These are phyloP conservation scores for Cyberlindnera mycetangii DNA, from an alignment of 805 yeast genomes.

Conservation along the genomic window DNA sequence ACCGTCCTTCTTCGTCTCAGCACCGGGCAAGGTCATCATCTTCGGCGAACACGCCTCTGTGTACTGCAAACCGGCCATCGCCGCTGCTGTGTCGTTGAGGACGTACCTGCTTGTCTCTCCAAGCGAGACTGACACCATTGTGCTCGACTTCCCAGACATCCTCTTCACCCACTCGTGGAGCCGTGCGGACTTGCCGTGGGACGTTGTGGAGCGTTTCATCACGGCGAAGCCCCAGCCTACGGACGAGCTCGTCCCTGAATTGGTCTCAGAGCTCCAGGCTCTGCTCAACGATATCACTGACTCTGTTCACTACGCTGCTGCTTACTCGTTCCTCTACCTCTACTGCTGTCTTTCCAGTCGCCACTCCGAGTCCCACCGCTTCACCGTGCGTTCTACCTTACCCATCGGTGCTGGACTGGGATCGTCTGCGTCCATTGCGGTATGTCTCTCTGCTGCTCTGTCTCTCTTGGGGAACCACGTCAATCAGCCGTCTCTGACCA, in stretches of 20 bases:
- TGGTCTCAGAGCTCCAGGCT: conserved; percentile 47
- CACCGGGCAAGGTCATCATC: conserved; percentile 95
- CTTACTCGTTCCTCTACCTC: conserved; percentile 79
- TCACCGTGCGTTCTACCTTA: conserved; percentile 72
- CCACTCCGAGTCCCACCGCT: conserved; percentile 47
- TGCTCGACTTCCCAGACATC: conserved; percentile 83
- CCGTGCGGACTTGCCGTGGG: conserved; percentile 60
- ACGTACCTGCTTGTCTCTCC: conserved; percentile 71
- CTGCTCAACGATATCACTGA: conserved; percentile 45
- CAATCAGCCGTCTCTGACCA: conserved; percentile 33
- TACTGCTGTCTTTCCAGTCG: conserved; percentile 56
- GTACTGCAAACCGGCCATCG: conserved; percentile 88
- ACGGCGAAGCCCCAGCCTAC: conserved; percentile 33
- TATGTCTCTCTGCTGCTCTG: conserved; percentile 76
- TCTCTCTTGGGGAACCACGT: conserved; percentile 58
- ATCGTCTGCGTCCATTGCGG: conserved; percentile 87
- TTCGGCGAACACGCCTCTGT: conserved; percentile 98
- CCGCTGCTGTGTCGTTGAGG: conserved; percentile 87
- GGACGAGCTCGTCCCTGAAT: conserved; percentile 57
- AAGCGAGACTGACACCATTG: conserved; percentile 41
- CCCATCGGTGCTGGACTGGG: conserved; percentile 98
- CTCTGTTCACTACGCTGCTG: conserved; percentile 70
- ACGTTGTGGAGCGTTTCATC: conserved; percentile 27
- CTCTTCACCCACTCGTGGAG: conserved; percentile 64
- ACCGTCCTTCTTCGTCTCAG: conserved; percentile 71